Evolutionary conservation across 148 eudicot species (phyloP), one percentile per base, ranked within the genome.

Genomic region (Persicaria maculosa): DNA sequence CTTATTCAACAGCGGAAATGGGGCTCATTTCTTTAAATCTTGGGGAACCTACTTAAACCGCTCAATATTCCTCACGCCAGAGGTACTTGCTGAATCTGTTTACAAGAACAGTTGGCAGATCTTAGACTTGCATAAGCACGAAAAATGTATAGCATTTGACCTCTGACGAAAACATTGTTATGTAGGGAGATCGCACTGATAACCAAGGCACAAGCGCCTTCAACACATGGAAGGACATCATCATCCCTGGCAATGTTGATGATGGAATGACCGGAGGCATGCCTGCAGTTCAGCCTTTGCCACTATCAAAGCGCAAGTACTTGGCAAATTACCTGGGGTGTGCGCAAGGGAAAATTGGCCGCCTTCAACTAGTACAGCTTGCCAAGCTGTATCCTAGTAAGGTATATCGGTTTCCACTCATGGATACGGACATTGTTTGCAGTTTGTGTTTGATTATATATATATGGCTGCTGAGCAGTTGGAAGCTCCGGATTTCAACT

Each of bases 401-500:
- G 91, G 98, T 91, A 79, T 71, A 75, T 55, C 17, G 72, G 45
- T 53, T 65, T 59, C 72, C 65, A 52, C n/a, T 1, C 14, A 16
- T 52, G 57, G 57, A 52, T 31, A 31, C 40, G 40, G 40, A 31
- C 40, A 31, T 31, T 31, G 40, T 31, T 31, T 31, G 40, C 40
- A 31, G 40, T 31, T 31, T 31, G 3, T 31, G 40, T 31, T 31
- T 31, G 40, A 31, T 31, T 31, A 31, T 31, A 31, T 31, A n/a
- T 31, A 31, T 31, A 31, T 31, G 40, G 40, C 40, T 31, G 40
- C 40, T 31, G 40, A 31, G 40, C 96, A 91, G 98, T 86, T 94
- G 98, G 98, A 94, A 90, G 90, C 87, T 85, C 97, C 97, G 75
- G 96, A 89, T 77, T 84, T 94, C 86, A 91, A 91, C 84, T 88